A percentile compares a stretch with the other conserved stretches of the same genome.
These are phyloP conservation scores for Onygenales sp. DNA, from an alignment of 2,329 filamentous ascomycete genomes.

Conservation along the genomic window DNA sequence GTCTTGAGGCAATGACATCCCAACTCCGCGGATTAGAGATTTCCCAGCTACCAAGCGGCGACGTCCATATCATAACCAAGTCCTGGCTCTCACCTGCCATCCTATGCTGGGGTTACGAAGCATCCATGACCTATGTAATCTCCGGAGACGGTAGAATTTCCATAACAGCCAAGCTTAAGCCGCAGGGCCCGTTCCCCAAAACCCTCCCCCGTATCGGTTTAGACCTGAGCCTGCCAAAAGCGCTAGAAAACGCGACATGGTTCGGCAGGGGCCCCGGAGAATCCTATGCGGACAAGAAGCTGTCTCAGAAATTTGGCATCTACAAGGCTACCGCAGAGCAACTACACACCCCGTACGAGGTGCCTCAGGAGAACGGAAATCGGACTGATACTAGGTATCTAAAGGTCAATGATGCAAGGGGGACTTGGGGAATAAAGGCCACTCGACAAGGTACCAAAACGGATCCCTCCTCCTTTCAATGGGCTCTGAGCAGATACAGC, in stretches of 20 bases:
- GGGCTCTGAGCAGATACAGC: constrained; percentile 11
- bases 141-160: constrained; percentile 7
- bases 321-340: constrained; percentile 9
- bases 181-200: constrained; percentile 10
- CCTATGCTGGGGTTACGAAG: constrained; percentile 17
- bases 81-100: constrained; percentile 15
- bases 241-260: constrained; percentile 13
- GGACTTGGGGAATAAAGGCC: constrained; percentile 4
- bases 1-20: constrained; percentile 13
- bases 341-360: constrained; percentile 19
- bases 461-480: constrained; percentile 9
- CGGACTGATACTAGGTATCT: constrained; percentile 16
- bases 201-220: constrained; percentile 13
- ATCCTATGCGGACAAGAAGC: constrained; percentile 18
- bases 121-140: constrained; percentile 10
- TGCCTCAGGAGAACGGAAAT: constrained; percentile 19
- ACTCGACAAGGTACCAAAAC: neutral
- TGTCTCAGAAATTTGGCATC: constrained; percentile 14
- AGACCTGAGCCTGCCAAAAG: constrained; percentile 8
- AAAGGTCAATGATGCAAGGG: constrained; percentile 5
- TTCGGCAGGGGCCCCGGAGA: constrained; percentile 20
- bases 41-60: neutral
- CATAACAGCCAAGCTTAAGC: constrained; percentile 7
- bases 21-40: constrained; percentile 9
- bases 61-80: constrained; percentile 9